Evolutionary conservation across 1,139 yeast species (phyloP).

Genomic region (Pichia sp.): DNA sequence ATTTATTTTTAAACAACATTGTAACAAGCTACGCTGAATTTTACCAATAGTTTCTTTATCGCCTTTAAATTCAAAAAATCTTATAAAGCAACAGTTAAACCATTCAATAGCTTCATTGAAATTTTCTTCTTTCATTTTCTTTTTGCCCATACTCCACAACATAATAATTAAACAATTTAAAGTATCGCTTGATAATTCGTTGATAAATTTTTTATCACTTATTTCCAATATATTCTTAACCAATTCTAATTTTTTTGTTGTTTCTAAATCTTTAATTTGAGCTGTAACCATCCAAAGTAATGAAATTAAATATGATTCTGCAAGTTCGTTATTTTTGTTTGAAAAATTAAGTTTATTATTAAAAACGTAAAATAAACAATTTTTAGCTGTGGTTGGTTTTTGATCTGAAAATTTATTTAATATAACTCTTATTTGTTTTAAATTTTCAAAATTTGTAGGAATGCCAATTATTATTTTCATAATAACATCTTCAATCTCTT

Average conservation of each 20-base stretch:
- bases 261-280: conserved; percentile 18
- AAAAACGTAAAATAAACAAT: conserved; percentile 28
- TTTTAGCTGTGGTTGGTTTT: conserved; percentile 25
- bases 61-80: conserved; percentile 20
- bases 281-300: conserved; percentile 22
- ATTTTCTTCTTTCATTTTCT: conserved; percentile 18
- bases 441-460: conserved; percentile 12
- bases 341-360: conserved; percentile 20
- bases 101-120: conserved; percentile 24
- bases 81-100: conserved; percentile 26
- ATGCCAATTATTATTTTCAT: conserved; percentile 29
- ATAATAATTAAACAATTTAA: conserved; percentile 27
- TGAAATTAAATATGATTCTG: conserved; percentile 19
- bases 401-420: conserved; percentile 19
- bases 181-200: conserved; percentile 22
- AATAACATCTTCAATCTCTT: conserved; percentile 20
- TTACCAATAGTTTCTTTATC: conserved; percentile 26
- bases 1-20: conserved; percentile 21
- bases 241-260: conserved; percentile 11
- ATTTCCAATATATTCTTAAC: conserved; percentile 20
- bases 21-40: conserved; percentile 28
- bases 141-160: conserved; percentile 32
- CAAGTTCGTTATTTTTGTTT: conserved; percentile 5
- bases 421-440: conserved; percentile 13
- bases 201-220: conserved; percentile 25